phyloP scores from a whole-genome alignment of 2,329 filamentous ascomycete genomes.

The Reticulascus tulasneorum region DNA sequence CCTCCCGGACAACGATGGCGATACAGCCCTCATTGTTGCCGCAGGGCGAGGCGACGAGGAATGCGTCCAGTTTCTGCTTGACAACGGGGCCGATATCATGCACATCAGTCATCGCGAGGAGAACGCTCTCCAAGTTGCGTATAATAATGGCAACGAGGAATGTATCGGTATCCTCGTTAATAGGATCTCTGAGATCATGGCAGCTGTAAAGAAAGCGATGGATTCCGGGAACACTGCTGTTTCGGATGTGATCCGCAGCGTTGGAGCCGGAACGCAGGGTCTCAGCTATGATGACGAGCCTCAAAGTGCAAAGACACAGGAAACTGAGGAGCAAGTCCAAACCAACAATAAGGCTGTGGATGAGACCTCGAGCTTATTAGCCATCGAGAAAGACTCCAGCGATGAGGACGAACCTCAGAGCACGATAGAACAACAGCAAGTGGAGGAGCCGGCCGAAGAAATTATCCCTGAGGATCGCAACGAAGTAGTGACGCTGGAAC shows the following conservation, averaged over 20 bases:
- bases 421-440: too few species aligned
- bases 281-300: conserved; percentile 20
- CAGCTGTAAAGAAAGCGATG: conserved; percentile 23
- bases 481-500: too few species aligned
- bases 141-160: conserved; percentile 18
- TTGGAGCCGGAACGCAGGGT: conserved; percentile 21
- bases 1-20: conserved; percentile 25
- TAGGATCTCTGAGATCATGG: conserved; percentile 24
- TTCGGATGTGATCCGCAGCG: conserved; percentile 21
- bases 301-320: conserved; percentile 8
- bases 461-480: too few species aligned
- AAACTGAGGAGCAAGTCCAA: conserved; percentile 11
- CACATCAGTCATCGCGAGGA: conserved; percentile 22
- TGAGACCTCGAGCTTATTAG: too few species aligned
- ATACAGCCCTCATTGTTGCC: conserved; percentile 35
- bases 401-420: too few species aligned
- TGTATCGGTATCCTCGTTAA: conserved; percentile 25
- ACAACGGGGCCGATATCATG: conserved; percentile 30
- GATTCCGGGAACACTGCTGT: conserved; percentile 23
- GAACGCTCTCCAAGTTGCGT: conserved; percentile 27
- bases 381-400: too few species aligned
- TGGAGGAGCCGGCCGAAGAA: too few species aligned
- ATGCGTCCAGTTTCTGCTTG: conserved; percentile 28
- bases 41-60: conserved; percentile 26
- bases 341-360: conserved; percentile 13